Evolutionary conservation across 495 filamentous ascomycete genomes (phyloP).

Genomic region (Annulohypoxylon bovei): DNA sequence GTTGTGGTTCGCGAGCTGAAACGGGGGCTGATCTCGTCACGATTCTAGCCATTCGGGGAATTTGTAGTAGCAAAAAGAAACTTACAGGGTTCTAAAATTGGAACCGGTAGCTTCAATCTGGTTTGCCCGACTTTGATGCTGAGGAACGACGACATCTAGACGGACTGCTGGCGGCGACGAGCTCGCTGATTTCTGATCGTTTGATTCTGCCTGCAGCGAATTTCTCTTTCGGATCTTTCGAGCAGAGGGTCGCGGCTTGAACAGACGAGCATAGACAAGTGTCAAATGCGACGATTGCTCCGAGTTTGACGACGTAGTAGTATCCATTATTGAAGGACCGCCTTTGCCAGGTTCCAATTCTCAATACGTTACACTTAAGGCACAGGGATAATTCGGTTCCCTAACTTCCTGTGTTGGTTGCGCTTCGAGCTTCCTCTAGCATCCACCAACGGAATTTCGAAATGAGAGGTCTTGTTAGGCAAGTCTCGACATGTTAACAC

Average conservation of each 20-base stretch:
- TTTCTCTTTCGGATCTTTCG: conserved; percentile 43
- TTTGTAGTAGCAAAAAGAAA: conserved; percentile 23
- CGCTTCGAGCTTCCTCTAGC: conserved; percentile 14
- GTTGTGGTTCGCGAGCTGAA: conserved; percentile 20
- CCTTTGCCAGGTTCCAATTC: conserved; percentile 16
- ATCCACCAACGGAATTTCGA: conserved; percentile 1
- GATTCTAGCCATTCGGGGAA: conserved; percentile 27
- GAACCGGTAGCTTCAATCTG: conserved; percentile 29
- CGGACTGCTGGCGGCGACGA: conserved; percentile 5
- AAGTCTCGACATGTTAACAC: neutral
- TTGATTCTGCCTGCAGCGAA: conserved; percentile 23
- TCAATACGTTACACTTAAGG: conserved; percentile 31
- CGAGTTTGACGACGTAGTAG: conserved; percentile 27
- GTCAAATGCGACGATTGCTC: conserved; percentile 27
- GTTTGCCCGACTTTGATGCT: conserved; percentile 13
- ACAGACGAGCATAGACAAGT: conserved; percentile 27
- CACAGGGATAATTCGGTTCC: conserved; percentile 20
- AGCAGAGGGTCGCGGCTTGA: conserved; percentile 35
- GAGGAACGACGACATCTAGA: neutral
- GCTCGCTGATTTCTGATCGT: conserved; percentile 13
- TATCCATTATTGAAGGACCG: conserved; percentile 41
- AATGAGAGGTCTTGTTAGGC: neutral
- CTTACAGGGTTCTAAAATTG: conserved; percentile 42
- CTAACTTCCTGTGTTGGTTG: conserved; percentile 19
- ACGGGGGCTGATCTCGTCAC: conserved; percentile 14